A percentile compares a stretch with the other conserved stretches of the same genome.
phyloP scores from a whole-genome alignment of 2,329 filamentous ascomycete genomes.

The Byssothecium circinans region DNA sequence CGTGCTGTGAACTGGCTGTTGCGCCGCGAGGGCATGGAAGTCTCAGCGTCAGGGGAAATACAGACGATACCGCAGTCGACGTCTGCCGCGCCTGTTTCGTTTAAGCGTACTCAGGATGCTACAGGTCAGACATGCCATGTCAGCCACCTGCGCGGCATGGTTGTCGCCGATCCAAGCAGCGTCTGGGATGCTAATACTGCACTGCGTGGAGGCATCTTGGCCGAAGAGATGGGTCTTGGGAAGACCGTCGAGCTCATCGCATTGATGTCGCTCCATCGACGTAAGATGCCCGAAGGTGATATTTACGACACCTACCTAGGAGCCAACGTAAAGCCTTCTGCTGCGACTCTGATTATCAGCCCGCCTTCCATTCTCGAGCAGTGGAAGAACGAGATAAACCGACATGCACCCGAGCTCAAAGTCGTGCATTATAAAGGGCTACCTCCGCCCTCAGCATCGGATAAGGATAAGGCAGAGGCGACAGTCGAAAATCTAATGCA shows the following conservation, averaged over 20 bases:
- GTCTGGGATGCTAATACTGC: conserved; percentile 49
- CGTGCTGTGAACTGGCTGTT: conserved; percentile 72
- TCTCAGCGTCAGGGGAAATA: conserved; percentile 26
- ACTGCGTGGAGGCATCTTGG: conserved; percentile 64
- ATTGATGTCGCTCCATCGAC: conserved; percentile 66
- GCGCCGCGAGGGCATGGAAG: conserved; percentile 63
- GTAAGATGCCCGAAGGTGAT: conserved; percentile 25
- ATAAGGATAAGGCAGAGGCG: conserved; percentile 39
- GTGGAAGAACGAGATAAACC: conserved; percentile 62
- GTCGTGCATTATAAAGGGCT: conserved; percentile 62
- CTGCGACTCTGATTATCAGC: conserved; percentile 64
- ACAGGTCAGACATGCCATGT: conserved; percentile 55
- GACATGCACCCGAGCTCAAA: conserved; percentile 59
- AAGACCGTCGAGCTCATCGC: conserved; percentile 78
- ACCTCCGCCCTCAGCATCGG: conserved; percentile 25
- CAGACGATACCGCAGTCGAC: conserved; percentile 9
- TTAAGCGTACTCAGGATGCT: conserved; percentile 49
- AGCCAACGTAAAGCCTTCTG: conserved; percentile 53
- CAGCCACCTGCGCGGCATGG: conserved; percentile 65
- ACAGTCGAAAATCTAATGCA: conserved; percentile 51
- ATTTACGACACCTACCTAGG: conserved; percentile 47
- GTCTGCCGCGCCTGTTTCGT: conserved; percentile 47
- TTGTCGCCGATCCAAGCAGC: conserved; percentile 53
- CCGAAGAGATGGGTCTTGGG: conserved; percentile 82
- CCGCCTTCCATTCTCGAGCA: conserved; percentile 64